Evolutionary conservation across 1,284 basidiomycete species (phyloP), one percentile per base, ranked within the genome.

Genomic region (Tilletia horrida): DNA sequence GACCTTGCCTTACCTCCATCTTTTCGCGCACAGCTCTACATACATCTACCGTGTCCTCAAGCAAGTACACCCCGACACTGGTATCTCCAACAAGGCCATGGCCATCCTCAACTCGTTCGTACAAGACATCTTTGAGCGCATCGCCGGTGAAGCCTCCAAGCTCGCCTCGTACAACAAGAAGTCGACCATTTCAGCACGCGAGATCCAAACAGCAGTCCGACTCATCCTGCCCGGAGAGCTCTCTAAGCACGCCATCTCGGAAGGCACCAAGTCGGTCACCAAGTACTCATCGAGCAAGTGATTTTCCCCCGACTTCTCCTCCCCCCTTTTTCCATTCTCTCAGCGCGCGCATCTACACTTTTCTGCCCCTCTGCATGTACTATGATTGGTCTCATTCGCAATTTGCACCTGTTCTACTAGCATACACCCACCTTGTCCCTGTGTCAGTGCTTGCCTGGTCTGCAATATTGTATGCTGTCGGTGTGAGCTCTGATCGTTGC

Each of bases 171-270:
- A 80, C 80, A 81, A 81, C 79, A 81, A 81, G 77, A 80, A 80
- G 74, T 77, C 75, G 66, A 81, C 80, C 73, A 81, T 82, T 76
- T 80, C 80, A 50, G 81, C 81, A 72, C 80, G 80, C 73, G 81
- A 82, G 79, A 82, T 82, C 71, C 81, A 82, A 75, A 82, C 80
- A 11, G 79, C 75, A 35, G 80, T 80, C 52, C 78, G 80, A 27
- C 73, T 81, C 64, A 81, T 81, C 71, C 75, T 81, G 45, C 80
- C 80, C 64, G 88, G 88, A 82, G 88, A 90, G 83, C 85, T 90
- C 67, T 88, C 88, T 76, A 91, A 90, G 86, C 89, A 91, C 84
- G 89, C 89, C 79, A 90, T 91, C 84, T 90, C 89, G 23, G 90
- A 91, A 84, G 90, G 90, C 50, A 90, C 88, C 70, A 90, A 89